Conservation (phyloP, 306 rosid genomes). For the Acmispon strigosus region DNA sequence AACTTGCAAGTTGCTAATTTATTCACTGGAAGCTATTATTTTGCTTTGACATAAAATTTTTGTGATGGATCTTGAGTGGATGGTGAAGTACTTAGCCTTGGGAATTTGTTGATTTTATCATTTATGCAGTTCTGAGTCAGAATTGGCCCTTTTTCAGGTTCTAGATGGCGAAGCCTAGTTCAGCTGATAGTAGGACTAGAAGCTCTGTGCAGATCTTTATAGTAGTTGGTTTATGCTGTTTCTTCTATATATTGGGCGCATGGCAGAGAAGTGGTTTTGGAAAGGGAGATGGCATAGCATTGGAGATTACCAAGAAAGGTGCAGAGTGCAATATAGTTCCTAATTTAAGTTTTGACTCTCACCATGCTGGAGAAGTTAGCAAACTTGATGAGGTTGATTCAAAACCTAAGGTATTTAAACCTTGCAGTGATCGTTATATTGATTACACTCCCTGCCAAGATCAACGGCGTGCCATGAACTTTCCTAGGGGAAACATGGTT, state of each 20-base stretch:
- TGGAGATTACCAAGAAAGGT: conserved; percentile 61
- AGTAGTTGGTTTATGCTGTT: conserved; percentile 80
- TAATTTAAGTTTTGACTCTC: conserved; percentile 73
- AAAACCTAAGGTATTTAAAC: conserved; percentile 46
- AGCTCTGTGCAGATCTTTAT: conserved; percentile 74
- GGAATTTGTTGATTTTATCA: neutral
- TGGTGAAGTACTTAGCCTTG: neutral
- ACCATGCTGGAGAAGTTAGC: conserved; percentile 70
- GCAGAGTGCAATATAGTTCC: conserved; percentile 56
- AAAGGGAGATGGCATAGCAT: conserved; percentile 83
- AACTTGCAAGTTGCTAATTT: neutral
- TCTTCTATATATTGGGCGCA: conserved; percentile 85
- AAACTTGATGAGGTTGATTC: conserved; percentile 42
- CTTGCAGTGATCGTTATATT: conserved; percentile 41
- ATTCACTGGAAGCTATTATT: neutral
- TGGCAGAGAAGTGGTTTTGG: conserved; percentile 98
- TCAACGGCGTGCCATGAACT: conserved; percentile 89
- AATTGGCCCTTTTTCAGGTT: conserved; percentile 35
- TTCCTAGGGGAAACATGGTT: conserved; percentile 72
- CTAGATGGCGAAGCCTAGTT: conserved; percentile 66
- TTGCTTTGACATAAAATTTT: neutral
- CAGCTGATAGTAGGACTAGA: conserved; percentile 79
- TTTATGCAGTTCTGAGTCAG: conserved; percentile 5
- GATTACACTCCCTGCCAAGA: conserved; percentile 99
- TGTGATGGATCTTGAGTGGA: conserved; percentile 10